Evolutionary conservation across 768 basidiomycete species (phyloP).

Genomic region (Dendrothele bispora): DNA sequence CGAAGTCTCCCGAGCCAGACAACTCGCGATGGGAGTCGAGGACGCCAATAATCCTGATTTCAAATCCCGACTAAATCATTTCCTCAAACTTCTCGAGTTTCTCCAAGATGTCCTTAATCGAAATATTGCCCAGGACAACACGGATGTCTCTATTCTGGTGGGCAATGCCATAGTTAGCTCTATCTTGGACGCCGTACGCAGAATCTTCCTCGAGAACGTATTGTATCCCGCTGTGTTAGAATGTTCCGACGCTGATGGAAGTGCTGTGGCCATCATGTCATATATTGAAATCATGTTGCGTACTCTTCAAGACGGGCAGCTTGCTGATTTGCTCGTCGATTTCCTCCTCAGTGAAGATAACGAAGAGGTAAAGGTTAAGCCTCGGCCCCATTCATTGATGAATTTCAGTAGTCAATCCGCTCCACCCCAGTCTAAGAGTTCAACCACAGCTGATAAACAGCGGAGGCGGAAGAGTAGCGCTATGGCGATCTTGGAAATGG

Average conservation of each 20-base stretch:
- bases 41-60: constrained; percentile 76
- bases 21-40: constrained; percentile 67
- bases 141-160: constrained; percentile 65
- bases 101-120: constrained; percentile 84
- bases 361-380: constrained; percentile 50
- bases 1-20: constrained; percentile 49
- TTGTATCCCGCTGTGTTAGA: constrained; percentile 92
- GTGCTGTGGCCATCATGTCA: constrained; percentile 92
- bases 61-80: constrained; percentile 78
- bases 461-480: constrained; percentile 81
- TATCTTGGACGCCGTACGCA: constrained; percentile 78
- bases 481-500: constrained; percentile 86
- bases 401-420: constrained; percentile 37
- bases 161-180: constrained; percentile 82
- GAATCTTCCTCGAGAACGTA: constrained; percentile 90
- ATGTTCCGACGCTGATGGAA: constrained; percentile 91
- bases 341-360: constrained; percentile 88
- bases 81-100: constrained; percentile 89
- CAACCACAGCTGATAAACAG: constrained; percentile 33
- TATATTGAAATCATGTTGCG: constrained; percentile 90
- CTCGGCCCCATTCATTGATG: constrained; percentile 45
- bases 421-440: constrained; percentile 33
- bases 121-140: constrained; percentile 48
- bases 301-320: constrained; percentile 65
- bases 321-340: constrained; percentile 69